Conservation (phyloP, 1,139 yeast species). For the Meyerozyma elateridarum region DNA sequence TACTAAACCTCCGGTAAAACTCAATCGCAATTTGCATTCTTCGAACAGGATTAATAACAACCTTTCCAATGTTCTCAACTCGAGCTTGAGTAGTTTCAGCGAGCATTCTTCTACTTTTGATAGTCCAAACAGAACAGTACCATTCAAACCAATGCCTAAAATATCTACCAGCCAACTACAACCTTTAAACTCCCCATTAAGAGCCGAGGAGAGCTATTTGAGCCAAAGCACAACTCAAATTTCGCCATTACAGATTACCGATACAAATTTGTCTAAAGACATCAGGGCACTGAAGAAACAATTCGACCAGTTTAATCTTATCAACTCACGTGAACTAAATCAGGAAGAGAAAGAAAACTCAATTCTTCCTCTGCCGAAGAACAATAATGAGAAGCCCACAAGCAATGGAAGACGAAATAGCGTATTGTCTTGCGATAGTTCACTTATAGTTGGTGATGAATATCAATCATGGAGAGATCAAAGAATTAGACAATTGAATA, state of each 20-base stretch:
- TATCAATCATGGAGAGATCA: constrained; percentile 41
- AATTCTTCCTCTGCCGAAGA: constrained; percentile 9
- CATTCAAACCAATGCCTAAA: constrained; percentile 6
- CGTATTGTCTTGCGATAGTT: constrained; percentile 28
- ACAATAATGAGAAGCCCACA: constrained; percentile 9
- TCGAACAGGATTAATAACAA: constrained; percentile 8
- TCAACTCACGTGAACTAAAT: constrained; percentile 14
- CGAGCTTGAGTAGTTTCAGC: constrained; percentile 10
- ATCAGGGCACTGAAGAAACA: constrained; percentile 6
- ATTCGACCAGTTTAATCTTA: constrained; percentile 11
- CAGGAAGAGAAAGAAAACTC: constrained; percentile 14
- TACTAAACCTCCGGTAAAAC: too few species aligned
- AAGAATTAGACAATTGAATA: constrained; percentile 30
- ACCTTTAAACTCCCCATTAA: constrained; percentile 30
- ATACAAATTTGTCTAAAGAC: constrained; percentile 5
- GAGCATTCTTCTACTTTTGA: constrained; percentile 10
- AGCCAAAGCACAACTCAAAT: constrained; percentile 4
- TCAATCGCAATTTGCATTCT: too few species aligned
- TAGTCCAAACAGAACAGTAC: constrained; percentile 16
- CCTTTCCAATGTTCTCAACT: constrained; percentile 17
- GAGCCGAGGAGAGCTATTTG: constrained; percentile 5
- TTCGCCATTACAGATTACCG: constrained; percentile 4
- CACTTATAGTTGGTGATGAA: constrained; percentile 40
- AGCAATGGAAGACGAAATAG: constrained; percentile 18
- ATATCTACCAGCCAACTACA: constrained; percentile 17